Conservation (phyloP, 805 yeast species). For the Kodamaea kaohsiungensis region DNA sequence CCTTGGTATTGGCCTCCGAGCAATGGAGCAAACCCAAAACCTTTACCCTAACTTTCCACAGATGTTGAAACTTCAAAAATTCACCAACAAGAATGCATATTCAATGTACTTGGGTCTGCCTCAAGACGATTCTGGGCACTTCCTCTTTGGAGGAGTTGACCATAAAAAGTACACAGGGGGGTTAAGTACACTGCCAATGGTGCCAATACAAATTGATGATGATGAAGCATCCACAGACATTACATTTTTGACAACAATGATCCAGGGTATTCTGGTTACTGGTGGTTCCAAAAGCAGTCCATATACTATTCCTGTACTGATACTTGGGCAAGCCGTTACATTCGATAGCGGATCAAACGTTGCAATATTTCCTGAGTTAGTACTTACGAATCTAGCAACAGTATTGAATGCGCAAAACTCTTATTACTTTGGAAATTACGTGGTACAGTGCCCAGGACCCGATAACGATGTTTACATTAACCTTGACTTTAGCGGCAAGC, state of each 20-base stretch:
- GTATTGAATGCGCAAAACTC: background rate
- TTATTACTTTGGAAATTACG: background rate
- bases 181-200: constrained; percentile 22
- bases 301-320: background rate
- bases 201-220: constrained; percentile 31
- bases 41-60: constrained; percentile 43
- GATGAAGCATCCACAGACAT: background rate
- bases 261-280: background rate
- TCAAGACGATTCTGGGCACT: constrained; percentile 26
- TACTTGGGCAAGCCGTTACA: background rate
- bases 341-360: background rate
- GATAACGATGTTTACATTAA: background rate
- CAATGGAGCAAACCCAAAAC: too few species aligned
- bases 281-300: background rate
- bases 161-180: constrained; percentile 58
- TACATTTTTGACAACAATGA: background rate
- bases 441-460: background rate
- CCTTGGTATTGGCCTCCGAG: background rate
- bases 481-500: background rate
- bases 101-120: constrained; percentile 17
- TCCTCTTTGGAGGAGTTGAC: constrained; percentile 75
- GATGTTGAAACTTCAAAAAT: constrained; percentile 22
- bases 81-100: constrained; percentile 11
- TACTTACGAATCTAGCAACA: background rate
- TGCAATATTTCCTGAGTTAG: background rate